phyloP scores from a whole-genome alignment of 2,329 filamentous ascomycete genomes.

The Aschersonia sp. region DNA sequence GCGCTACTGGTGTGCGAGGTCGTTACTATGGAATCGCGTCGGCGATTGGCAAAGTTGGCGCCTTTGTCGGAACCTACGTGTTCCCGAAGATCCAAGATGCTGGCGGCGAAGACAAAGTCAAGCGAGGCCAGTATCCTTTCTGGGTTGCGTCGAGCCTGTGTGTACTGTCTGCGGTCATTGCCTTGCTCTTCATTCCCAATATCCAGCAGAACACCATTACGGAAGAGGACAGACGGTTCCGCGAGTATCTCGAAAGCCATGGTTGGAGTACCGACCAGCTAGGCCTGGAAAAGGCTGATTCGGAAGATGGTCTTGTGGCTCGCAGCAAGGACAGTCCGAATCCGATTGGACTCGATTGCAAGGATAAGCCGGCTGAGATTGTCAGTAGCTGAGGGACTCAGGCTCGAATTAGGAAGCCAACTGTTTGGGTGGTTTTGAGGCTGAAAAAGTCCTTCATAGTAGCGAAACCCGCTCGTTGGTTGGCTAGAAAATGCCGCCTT shows the following conservation, averaged over 20 bases:
- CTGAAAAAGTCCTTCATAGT: too few species aligned
- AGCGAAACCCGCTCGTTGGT: too few species aligned
- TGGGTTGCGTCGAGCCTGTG: conserved; percentile 70
- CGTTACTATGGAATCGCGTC: conserved; percentile 59
- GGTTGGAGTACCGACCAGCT: conserved; percentile 59
- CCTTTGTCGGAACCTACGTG: conserved; percentile 75
- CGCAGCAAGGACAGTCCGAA: not conserved
- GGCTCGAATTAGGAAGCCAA: not conserved
- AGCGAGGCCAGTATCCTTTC: conserved; percentile 72
- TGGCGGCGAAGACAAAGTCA: conserved; percentile 34
- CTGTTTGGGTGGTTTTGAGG: too few species aligned
- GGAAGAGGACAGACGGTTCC: conserved; percentile 61
- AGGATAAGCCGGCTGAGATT: not conserved
- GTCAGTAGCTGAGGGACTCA: not conserved
- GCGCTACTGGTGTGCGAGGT: conserved; percentile 72
- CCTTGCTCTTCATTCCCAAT: conserved; percentile 54
- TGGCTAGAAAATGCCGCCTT: too few species aligned
- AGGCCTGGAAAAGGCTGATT: conserved; percentile 14
- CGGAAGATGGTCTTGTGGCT: not conserved
- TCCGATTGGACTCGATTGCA: too few species aligned
- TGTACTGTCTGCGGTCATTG: conserved; percentile 48
- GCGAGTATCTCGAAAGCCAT: conserved; percentile 54
- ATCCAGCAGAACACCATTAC: conserved; percentile 80
- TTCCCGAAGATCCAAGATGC: conserved; percentile 39
- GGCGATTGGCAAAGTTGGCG: conserved; percentile 61